Percentiles rank a stretch among this genome's conserved stretches.
Evolutionary conservation across 2,329 filamentous ascomycete species (phyloP).

Genomic region (Fusarium algeriense): DNA sequence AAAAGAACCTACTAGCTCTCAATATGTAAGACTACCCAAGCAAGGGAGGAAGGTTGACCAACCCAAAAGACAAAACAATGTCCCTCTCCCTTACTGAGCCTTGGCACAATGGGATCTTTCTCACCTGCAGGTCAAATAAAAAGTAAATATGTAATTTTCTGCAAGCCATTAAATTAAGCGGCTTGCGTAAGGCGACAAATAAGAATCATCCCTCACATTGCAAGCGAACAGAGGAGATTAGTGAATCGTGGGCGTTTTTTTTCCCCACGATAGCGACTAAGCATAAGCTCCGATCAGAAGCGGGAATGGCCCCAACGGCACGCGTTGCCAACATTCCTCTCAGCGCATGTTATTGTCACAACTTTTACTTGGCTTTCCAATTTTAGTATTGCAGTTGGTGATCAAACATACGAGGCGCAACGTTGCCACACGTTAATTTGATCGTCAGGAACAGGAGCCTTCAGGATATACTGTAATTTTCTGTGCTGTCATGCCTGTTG

Average conservation of each 20-base stretch:
- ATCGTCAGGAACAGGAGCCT: slow-evolving; percentile 30
- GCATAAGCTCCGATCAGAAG: neutral
- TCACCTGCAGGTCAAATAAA: slow-evolving; percentile 1
- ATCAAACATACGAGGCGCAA: slow-evolving; percentile 1
- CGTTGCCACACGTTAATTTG: slow-evolving; percentile 2
- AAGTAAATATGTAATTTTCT: slow-evolving; percentile 9
- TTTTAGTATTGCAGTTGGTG: neutral
- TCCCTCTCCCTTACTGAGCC: slow-evolving; percentile 23
- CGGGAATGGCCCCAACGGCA: slow-evolving; percentile 27
- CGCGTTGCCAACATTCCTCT: slow-evolving; percentile 20
- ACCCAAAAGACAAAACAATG: slow-evolving; percentile 7
- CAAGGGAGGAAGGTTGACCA: slow-evolving; percentile 21
- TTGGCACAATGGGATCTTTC: slow-evolving; percentile 4
- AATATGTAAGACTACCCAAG: neutral
- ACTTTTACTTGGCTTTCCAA: neutral
- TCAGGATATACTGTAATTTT: neutral
- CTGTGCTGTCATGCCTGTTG: neutral
- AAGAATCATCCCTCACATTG: neutral
- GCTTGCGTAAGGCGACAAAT: slow-evolving; percentile 29
- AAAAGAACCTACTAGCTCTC: neutral
- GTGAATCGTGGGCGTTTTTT: slow-evolving; percentile 21
- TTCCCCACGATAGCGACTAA: neutral
- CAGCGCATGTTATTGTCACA: neutral
- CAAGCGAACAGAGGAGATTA: slow-evolving; percentile 27
- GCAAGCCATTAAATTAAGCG: slow-evolving; percentile 18